These are phyloP conservation scores for Schoenoplectus tabernaemontani DNA, from an alignment of 202 grass and related monocot genomes.

Conservation along the genomic window DNA sequence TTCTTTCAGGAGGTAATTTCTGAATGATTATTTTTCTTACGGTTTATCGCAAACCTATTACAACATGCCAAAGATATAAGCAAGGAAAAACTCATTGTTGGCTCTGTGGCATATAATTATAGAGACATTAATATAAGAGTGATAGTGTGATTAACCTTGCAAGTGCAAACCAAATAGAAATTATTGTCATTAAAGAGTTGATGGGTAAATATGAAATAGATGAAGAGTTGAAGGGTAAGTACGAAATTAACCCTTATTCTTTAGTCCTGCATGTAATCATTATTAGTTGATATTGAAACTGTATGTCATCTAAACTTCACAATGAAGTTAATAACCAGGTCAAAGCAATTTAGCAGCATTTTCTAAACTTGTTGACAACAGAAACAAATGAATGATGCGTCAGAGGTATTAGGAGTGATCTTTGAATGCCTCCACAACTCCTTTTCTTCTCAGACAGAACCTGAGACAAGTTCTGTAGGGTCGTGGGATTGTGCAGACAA, in stretches of 20 bases:
- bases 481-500: slow-evolving; percentile 85
- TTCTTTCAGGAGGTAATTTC: slow-evolving; percentile 95
- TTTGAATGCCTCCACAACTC: slow-evolving; percentile 93
- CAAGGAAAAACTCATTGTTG: background rate
- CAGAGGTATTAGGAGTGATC: slow-evolving; percentile 86
- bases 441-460: slow-evolving; percentile 39
- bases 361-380: slow-evolving; percentile 19
- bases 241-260: no score
- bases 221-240: no score
- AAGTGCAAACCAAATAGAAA: background rate
- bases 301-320: background rate
- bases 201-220: no score
- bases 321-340: no score
- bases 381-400: slow-evolving; percentile 99
- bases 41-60: background rate
- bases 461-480: slow-evolving; percentile 29
- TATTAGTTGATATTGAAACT: background rate
- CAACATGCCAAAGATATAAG: background rate
- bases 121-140: background rate
- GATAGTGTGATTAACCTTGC: background rate
- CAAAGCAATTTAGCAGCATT: slow-evolving; percentile 13
- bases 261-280: background rate
- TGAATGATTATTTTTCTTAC: background rate
- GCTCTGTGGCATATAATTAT: background rate
- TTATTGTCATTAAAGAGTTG: no score